Evolutionary conservation across 352 stramenopile species (phyloP).

Genomic region (Globisporangium perplexum): DNA sequence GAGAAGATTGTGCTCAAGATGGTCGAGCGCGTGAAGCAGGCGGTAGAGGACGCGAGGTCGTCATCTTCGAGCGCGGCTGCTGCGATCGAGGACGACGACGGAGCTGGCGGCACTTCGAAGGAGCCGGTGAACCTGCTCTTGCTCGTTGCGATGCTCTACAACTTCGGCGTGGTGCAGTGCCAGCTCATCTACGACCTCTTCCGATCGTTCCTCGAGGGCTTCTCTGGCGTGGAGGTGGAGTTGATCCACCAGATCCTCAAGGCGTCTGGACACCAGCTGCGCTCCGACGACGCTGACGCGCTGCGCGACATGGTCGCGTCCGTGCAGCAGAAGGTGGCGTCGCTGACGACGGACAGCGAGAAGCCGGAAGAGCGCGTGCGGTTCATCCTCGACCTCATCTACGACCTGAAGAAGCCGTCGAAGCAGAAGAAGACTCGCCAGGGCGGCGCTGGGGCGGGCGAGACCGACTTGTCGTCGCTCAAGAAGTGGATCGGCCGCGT

Average conservation of each 20-base stretch:
- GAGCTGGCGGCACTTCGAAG: conserved; percentile 38
- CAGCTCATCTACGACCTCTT: conserved; percentile 91
- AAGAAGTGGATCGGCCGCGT: conserved; percentile 94
- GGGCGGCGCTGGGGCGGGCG: conserved; percentile 28
- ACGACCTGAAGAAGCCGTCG: conserved; percentile 94
- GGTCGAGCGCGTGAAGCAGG: conserved; percentile 28
- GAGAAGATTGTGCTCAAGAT: conserved; percentile 70
- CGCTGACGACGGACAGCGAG: conserved; percentile 23
- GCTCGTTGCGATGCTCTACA: conserved; percentile 88
- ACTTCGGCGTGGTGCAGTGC: conserved; percentile 85
- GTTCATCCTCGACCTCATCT: conserved; percentile 94
- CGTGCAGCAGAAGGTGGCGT: conserved; percentile 71
- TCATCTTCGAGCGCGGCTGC: conserved; percentile 10
- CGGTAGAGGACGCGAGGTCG: conserved; percentile 10
- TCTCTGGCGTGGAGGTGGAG: conserved; percentile 77
- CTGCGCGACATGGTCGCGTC: conserved; percentile 83
- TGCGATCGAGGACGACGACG: conserved; percentile 4
- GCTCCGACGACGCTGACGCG: conserved; percentile 75
- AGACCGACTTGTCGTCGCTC: conserved; percentile 73
- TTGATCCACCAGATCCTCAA: conserved; percentile 86
- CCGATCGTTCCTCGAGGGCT: conserved; percentile 67
- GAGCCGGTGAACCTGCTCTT: conserved; percentile 79
- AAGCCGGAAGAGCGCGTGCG: conserved; percentile 51
- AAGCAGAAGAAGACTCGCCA: conserved; percentile 77
- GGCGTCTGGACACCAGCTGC: conserved; percentile 72